phyloP scores from a whole-genome alignment of 257 asterid genomes.

The Paraleonurus japonicus region DNA sequence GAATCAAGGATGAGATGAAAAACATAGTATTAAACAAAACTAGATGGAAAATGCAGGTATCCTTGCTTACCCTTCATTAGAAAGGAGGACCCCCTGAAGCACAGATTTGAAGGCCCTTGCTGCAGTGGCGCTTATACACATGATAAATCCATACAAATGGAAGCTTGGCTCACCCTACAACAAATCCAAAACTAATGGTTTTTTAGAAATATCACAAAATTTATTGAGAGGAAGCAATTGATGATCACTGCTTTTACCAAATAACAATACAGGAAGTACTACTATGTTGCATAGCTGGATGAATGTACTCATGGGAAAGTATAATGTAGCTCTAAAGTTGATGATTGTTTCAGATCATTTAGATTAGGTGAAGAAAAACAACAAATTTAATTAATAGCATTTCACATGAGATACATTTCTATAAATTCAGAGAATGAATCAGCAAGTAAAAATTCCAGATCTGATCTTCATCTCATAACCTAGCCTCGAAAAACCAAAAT shows the following conservation, averaged over 20 bases:
- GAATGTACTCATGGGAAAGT: not conserved
- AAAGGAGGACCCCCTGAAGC: conserved; percentile 91
- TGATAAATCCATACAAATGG: conserved; percentile 85
- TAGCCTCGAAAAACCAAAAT: too few relatives aligned
- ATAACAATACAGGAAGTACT: not conserved
- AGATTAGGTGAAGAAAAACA: not conserved
- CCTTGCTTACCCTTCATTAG: conserved; percentile 74
- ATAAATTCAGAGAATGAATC: not conserved
- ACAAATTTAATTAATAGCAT: too few relatives aligned
- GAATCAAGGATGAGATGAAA: too few relatives aligned
- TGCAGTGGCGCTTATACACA: conserved; percentile 94
- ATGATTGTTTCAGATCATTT: not conserved
- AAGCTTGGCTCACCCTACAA: conserved; percentile 93
- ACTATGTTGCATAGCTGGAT: not conserved
- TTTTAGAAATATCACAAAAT: conserved; percentile 11
- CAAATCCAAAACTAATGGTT: conserved; percentile 17
- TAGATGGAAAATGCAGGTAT: not conserved
- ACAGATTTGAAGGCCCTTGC: conserved; percentile 98
- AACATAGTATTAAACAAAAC: too few relatives aligned
- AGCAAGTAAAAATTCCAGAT: conserved; percentile 22
- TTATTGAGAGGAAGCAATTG: not conserved
- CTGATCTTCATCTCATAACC: conserved; percentile 25
- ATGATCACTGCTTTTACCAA: too few relatives aligned
- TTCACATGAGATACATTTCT: too few relatives aligned
- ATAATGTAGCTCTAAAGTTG: not conserved